Evolutionary conservation across 768 basidiomycete genomes (phyloP), one percentile per base, ranked within the genome.

Genomic region (Trametes villosa): DNA sequence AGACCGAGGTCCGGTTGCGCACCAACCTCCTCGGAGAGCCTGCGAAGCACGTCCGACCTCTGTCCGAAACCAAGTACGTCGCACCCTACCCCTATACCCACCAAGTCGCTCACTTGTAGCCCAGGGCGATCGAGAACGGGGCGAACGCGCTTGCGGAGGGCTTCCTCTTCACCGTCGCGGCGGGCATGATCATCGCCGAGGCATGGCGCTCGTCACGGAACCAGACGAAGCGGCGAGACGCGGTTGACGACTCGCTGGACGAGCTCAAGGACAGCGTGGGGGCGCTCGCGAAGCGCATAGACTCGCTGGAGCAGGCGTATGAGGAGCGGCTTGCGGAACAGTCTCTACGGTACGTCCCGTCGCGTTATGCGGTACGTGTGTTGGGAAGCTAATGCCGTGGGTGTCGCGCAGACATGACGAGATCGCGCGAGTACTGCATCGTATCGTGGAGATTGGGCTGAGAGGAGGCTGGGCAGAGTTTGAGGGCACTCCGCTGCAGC

Each of bases 111-210:
- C 40, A 33, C 40, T 50, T 17, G 44, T 44, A 44, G 50, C 53
- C 57, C 63, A 92, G 91, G 59, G 92, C 92, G 0, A 89, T 94
- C 59, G 91, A 93, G 60, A 92, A 89, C 66, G 92, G 92, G 22
- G 90, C 92, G 17, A 94, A 93, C 65, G 79, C 87, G 6, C 78
- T 94, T 5, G 92, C 92, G 0, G 92, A 94, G 73, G 90, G 90
- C 0, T 94, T 94, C 65, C 81, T 94, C 3, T 94, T 94, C 69
- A 69, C 77, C 20, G 92, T 94, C 2, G 92, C 92, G 0, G 86
- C 88, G 2, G 73, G 73, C 0, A 77, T 94, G 6, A 93, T 95
- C 57, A 60, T 93, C 12, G 87, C 87, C 2, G 92, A 95, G 71
- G 77, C 86, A 24, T 94, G 84, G 81, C 87, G 92, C 0, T 81